phyloP scores from a whole-genome alignment of 306 rosid species.

The Vigna reflexopilosa region DNA sequence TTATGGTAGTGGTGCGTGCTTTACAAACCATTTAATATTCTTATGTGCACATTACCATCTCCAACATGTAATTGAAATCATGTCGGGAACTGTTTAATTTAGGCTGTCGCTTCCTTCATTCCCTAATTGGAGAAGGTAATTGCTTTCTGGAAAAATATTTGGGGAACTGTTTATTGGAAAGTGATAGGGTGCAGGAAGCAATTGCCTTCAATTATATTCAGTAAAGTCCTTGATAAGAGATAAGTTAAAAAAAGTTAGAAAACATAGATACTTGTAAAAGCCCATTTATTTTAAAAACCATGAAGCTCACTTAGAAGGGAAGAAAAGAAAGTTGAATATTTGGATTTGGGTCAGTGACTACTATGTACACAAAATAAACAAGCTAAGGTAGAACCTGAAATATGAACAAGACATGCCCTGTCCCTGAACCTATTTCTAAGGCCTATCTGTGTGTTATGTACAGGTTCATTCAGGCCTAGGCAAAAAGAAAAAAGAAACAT shows the following conservation, averaged over 20 bases:
- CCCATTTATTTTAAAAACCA: neutral
- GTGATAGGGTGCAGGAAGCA: too few species aligned
- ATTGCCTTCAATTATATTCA: too few species aligned
- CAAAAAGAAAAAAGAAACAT: constrained; percentile 1
- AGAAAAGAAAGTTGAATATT: constrained; percentile 32
- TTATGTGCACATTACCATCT: neutral
- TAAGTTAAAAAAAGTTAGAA: too few species aligned
- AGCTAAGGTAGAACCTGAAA: constrained; percentile 30
- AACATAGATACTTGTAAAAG: too few species aligned
- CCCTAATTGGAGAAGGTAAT: too few species aligned
- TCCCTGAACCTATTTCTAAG: constrained; percentile 17
- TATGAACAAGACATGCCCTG: constrained; percentile 45
- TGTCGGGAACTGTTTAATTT: too few species aligned
- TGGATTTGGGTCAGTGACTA: constrained; percentile 19
- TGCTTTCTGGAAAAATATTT: too few species aligned
- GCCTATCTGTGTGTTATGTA: constrained; percentile 52
- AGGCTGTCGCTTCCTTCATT: too few species aligned
- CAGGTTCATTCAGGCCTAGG: constrained; percentile 52
- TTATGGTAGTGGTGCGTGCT: constrained; percentile 8
- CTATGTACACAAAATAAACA: constrained; percentile 39
- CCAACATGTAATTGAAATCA: too few species aligned
- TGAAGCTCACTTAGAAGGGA: neutral
- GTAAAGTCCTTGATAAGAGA: too few species aligned
- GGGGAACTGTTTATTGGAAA: too few species aligned
- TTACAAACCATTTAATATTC: constrained; percentile 12